Evolutionary conservation across 129 eudicot species (phyloP).

Genomic region (Glebionis coronaria): DNA sequence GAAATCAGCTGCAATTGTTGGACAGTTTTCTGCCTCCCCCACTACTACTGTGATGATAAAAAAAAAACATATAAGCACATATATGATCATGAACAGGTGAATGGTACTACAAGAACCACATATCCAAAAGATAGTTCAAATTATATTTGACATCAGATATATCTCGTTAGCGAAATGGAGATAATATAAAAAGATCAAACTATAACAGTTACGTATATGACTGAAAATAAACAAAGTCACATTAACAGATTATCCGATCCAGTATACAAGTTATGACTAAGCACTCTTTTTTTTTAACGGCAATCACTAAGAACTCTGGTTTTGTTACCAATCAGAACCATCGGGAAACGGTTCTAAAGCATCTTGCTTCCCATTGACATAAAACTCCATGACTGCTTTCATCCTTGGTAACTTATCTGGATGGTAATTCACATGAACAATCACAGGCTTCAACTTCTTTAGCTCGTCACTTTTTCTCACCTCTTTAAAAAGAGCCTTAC

Average conservation of each 20-base stretch:
- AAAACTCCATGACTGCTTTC: slow-evolving; percentile 72
- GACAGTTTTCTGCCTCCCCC: too few relatives aligned
- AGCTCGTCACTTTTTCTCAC: slow-evolving; percentile 57
- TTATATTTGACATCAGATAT: not conserved
- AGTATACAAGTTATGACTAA: not conserved
- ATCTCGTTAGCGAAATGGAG: not conserved
- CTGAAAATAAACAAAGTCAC: slow-evolving; percentile 4
- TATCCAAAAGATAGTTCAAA: not conserved
- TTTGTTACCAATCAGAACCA: slow-evolving; percentile 49
- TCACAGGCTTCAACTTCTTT: slow-evolving; percentile 70
- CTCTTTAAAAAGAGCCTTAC: slow-evolving; percentile 63
- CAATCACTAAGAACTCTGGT: not conserved
- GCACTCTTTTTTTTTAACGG: too few relatives aligned
- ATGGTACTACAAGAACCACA: too few relatives aligned
- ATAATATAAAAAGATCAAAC: not conserved
- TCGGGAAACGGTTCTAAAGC: slow-evolving; percentile 63
- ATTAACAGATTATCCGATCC: not conserved
- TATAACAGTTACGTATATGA: not conserved
- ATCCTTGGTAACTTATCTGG: slow-evolving; percentile 69
- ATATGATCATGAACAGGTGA: too few relatives aligned
- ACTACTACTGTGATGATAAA: too few relatives aligned
- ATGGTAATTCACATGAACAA: slow-evolving; percentile 72
- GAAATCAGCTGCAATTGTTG: too few relatives aligned
- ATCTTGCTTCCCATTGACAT: slow-evolving; percentile 63
- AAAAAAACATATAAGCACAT: too few relatives aligned